Evolutionary conservation across 441 rosid species (phyloP), one percentile per base, ranked within the genome.

Genomic region (Kokia cookei): DNA sequence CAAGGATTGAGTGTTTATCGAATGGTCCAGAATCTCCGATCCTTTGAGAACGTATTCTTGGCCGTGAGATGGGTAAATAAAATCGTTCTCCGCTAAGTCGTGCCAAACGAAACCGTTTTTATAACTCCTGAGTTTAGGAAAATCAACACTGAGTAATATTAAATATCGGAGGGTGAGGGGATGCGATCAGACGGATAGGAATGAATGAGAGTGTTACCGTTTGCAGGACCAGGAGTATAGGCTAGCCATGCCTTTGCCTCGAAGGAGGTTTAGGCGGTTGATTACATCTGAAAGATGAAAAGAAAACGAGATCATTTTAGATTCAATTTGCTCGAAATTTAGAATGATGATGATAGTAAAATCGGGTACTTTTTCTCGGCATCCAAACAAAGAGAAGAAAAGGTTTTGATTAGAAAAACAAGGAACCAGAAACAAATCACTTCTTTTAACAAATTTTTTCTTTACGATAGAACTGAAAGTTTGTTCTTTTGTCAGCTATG

Each of bases 91-190:
- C 0, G 93, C 73, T 55, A 94, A 85, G 75, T 94, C 98, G 58
- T 94, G 97, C 98, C 98, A 94, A 58, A 94, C 98, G 65, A 90
- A 94, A 50, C 98, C 97, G 63, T 86, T 94, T 82, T 87, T 92
- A 90, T 92, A 90, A 75, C 90, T 90, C 93, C 98, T 94, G 91
- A 13, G 5, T 13, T 5, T 2, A 43, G 62, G 3, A 47, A 22
- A 43, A 62, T 24, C 7, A 11, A 17, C 7, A 6, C 51, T 3
- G 60, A 55, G 8, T 32, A 32, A 24, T 22, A 66, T 66, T 24
- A 69, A 29, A n/a, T 10, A 68, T 13, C 37, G 0, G 8, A 5
- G 17, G 75, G 27, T 3, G 1, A 26, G 42, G 22, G 10, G 3
- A 12, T 15, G 26, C 13, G 4, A 14, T 82, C 79, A 3, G 47